Percentiles rank a stretch among this genome's conserved stretches.
Evolutionary conservation across 768 basidiomycete species (phyloP).

Genomic region (Xanthoconium stramineum): DNA sequence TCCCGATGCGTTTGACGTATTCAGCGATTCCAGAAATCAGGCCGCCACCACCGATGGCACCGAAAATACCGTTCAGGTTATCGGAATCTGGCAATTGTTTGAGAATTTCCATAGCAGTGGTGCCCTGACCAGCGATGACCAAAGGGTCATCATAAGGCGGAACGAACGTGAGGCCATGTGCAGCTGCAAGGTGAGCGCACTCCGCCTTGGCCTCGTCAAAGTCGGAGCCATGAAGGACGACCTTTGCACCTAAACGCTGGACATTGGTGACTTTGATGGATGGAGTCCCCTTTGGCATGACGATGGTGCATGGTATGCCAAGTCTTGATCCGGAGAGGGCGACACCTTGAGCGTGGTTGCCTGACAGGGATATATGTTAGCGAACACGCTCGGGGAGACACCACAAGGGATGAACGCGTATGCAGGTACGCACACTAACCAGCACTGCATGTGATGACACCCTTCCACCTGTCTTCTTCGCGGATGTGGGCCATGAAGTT

Average conservation of each 20-base stretch:
- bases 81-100: slow-evolving; percentile 82
- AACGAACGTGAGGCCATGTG: slow-evolving; percentile 81
- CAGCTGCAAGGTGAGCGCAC: slow-evolving; percentile 77
- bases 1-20: slow-evolving; percentile 91
- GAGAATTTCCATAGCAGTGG: slow-evolving; percentile 90
- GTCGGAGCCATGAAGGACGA: slow-evolving; percentile 86
- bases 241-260: slow-evolving; percentile 91
- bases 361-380: slow-evolving; percentile 38
- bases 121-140: slow-evolving; percentile 97
- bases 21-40: slow-evolving; percentile 86
- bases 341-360: slow-evolving; percentile 98
- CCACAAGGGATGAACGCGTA: slow-evolving; percentile 7
- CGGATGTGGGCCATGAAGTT: slow-evolving; percentile 93
- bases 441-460: slow-evolving; percentile 96
- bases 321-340: slow-evolving; percentile 90
- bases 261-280: slow-evolving; percentile 96
- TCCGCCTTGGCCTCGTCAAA: slow-evolving; percentile 97
- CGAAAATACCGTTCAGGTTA: slow-evolving; percentile 80
- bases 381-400: not conserved
- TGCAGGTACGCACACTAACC: slow-evolving; percentile 70
- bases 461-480: slow-evolving; percentile 93
- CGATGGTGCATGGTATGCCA: slow-evolving; percentile 93
- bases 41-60: slow-evolving; percentile 92
- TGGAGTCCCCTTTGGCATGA: slow-evolving; percentile 95
- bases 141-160: slow-evolving; percentile 98